phyloP scores from a whole-genome alignment of 2,329 filamentous ascomycete species.

The Pseudopyricularia cyperi region DNA sequence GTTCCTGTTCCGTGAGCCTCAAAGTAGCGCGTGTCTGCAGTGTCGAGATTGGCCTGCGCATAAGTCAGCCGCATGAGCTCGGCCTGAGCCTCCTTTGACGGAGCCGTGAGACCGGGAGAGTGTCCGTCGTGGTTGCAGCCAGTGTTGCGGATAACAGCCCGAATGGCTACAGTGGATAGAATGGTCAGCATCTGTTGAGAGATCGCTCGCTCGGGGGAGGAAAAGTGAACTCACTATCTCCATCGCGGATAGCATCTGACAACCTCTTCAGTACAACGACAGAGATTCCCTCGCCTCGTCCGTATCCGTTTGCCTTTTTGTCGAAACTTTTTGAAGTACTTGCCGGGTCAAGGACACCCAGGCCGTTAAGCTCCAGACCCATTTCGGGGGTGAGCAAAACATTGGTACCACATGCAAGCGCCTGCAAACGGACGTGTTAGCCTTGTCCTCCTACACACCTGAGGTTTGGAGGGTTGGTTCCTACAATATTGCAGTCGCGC shows the following conservation, averaged over 20 bases:
- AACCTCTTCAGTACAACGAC: constrained; percentile 40
- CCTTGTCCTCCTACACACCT: too few species aligned
- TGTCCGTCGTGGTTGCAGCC: constrained; percentile 10
- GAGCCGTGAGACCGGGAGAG: constrained; percentile 8
- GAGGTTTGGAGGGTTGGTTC: background rate
- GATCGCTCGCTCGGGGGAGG: background rate
- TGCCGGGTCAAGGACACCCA: constrained; percentile 9
- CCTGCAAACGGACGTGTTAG: constrained; percentile 1
- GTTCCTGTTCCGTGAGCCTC: constrained; percentile 28
- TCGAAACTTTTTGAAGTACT: constrained; percentile 21
- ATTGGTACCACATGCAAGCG: constrained; percentile 2
- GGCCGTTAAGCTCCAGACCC: constrained; percentile 1
- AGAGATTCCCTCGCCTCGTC: constrained; percentile 27
- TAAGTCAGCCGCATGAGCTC: constrained; percentile 8
- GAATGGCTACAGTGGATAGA: constrained; percentile 5
- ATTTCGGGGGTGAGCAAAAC: background rate
- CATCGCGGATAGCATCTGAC: constrained; percentile 33
- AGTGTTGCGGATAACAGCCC: constrained; percentile 16
- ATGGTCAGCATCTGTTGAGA: background rate
- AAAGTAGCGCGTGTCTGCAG: constrained; percentile 15
- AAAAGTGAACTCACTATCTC: constrained; percentile 17
- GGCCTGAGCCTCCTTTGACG: constrained; percentile 13
- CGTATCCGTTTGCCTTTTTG: constrained; percentile 28
- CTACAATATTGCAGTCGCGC: background rate
- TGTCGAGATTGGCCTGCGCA: constrained; percentile 6